Evolutionary conservation across 768 basidiomycete genomes (phyloP).

Genomic region (Lepiota venenata): DNA sequence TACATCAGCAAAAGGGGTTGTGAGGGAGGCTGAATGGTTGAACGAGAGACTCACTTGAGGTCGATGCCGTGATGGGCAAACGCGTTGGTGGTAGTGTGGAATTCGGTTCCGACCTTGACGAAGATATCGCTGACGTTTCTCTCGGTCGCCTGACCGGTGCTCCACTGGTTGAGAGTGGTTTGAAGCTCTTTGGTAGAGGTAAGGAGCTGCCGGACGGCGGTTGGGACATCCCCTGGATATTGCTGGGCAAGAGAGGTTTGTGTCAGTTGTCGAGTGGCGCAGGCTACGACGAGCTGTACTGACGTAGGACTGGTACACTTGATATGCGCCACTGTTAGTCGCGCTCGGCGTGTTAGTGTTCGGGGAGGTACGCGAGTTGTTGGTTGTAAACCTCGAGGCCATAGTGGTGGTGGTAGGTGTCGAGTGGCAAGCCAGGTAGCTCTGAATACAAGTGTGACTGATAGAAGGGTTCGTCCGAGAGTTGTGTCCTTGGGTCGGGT

Average conservation of each 20-base stretch:
- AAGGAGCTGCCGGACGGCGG: slow-evolving; percentile 64
- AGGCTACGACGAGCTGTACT: background rate
- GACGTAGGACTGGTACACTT: background rate
- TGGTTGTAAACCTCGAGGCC: background rate
- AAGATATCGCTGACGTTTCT: slow-evolving; percentile 85
- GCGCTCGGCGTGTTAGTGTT: background rate
- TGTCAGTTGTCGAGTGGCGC: background rate
- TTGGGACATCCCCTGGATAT: slow-evolving; percentile 47
- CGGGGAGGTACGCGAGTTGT: background rate
- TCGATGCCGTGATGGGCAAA: slow-evolving; percentile 74
- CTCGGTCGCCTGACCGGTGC: slow-evolving; percentile 52
- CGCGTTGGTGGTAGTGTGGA: slow-evolving; percentile 74
- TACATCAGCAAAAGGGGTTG: background rate
- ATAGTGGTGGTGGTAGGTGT: background rate
- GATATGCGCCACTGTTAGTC: background rate
- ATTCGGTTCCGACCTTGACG: slow-evolving; percentile 85
- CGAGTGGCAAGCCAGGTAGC: background rate
- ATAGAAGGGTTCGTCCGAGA: background rate
- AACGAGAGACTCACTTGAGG: slow-evolving; percentile 55
- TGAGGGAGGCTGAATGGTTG: background rate
- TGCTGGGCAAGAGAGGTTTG: slow-evolving; percentile 18
- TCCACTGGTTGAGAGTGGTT: slow-evolving; percentile 70
- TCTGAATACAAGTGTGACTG: background rate
- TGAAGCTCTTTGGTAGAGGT: slow-evolving; percentile 83
- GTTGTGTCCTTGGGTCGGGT: background rate